Evolutionary conservation across 2,329 filamentous ascomycete species (phyloP), one percentile per base, ranked within the genome.

Genomic region (Apiospora hydei): DNA sequence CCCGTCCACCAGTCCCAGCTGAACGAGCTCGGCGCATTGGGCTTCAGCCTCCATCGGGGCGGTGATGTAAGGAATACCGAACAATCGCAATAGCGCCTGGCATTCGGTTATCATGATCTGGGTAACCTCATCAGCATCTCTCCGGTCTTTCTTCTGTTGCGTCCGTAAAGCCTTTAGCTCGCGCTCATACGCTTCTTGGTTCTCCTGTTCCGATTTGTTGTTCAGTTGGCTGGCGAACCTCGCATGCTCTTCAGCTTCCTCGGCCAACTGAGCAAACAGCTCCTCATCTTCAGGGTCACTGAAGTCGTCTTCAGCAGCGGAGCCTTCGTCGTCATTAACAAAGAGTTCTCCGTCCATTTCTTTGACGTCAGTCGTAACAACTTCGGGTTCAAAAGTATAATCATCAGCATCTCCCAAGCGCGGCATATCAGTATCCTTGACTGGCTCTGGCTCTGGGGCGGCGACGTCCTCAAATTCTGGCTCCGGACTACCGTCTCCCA

Each of bases 41-140:
- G 96, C 96, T 86, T 99, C 96, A 0, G 96, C 96, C 87, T 99
- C 96, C 96, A 98, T 98, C 0, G 97, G 97, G 0, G 96, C 96
- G 0, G 96, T 99, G 76, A 99, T 92, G 79, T 99, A 99, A 0
- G 96, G 96, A 14, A 99, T 90, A 0, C 96, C 96, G 81, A 99
- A 99, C 11, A 98, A 89, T 6, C 91, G 89, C 26, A 99, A 89
- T 0, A 99, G 88, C 66, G 96, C 92, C 80, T 99, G 96, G 75
- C 96, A 98, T 82, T 99, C 97, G 0, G 92, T 90, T 53, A 98
- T 91, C 96, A 99, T 99, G 76, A 96, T 92, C 76, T 97, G 94
- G 0, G 95, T 97, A 4, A 99, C 96, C 82, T 99, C 96, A 78
- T 99, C 97, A 0, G 97, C 96, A 80, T 99, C 96, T 78, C 96